These are phyloP conservation scores for Leccinum subfulvum DNA, from an alignment of 1,284 basidiomycete species.

Conservation along the genomic window DNA sequence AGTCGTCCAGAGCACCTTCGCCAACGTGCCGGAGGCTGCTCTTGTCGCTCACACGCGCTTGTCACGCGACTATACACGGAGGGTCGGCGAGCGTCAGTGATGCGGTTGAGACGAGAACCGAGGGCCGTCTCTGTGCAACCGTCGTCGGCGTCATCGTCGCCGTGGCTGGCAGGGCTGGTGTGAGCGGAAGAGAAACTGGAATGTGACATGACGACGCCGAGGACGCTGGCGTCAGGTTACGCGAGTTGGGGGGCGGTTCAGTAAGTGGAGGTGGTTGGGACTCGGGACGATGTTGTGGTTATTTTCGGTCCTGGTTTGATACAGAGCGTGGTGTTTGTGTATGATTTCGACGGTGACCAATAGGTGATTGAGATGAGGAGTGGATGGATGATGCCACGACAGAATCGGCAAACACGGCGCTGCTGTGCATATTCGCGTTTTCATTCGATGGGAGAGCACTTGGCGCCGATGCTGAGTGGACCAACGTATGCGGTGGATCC, in stretches of 20 bases:
- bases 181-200: constrained; percentile 43
- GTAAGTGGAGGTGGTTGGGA: constrained; percentile 17
- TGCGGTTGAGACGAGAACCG: constrained; percentile 27
- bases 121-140: constrained; percentile 24
- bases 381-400: constrained; percentile 11
- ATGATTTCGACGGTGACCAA: constrained; percentile 8
- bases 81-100: constrained; percentile 33
- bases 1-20: constrained; percentile 74
- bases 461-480: constrained; percentile 46
- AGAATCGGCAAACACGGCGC: constrained; percentile 28
- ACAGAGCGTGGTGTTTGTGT: constrained; percentile 16
- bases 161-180: constrained; percentile 38
- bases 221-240: constrained; percentile 50
- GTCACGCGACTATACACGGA: constrained; percentile 34
- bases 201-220: constrained; percentile 56
- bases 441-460: constrained; percentile 38
- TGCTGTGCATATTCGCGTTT: constrained; percentile 4
- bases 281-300: constrained; percentile 20
- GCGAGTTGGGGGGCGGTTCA: constrained; percentile 34
- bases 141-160: constrained; percentile 34
- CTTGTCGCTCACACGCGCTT: constrained; percentile 32
- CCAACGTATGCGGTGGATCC: constrained; percentile 21
- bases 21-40: constrained; percentile 58
- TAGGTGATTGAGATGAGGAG: constrained; percentile 29
- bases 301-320: constrained; percentile 26